Base-by-base conservation (phyloP, 257 asterid genomes). In the Parsonsia alboflavescens region DNA sequence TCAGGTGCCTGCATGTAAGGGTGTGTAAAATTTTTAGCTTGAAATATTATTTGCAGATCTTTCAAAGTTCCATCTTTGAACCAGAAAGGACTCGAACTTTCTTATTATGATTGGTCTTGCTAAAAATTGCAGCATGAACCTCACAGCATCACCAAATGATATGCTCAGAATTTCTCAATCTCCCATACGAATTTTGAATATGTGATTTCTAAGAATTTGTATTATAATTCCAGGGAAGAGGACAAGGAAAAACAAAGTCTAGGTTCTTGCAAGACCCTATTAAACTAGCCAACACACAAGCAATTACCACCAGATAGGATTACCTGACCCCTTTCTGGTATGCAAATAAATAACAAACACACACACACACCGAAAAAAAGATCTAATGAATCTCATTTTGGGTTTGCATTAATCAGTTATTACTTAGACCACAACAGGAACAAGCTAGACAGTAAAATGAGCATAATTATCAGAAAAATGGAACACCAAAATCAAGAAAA, bases 401-500 rank as follows among this genome's bases (percentile, higher is more conserved):
- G 22, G 33, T 54, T n/a, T 54, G 61, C 1, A 54, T 12, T 22
- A 54, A 54, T 2, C 61, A 54, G 21, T 54, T 54, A n/a, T 54
- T 21, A 21, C 61, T 10, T 54, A 54, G 28, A 54, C 26, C 26
- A 21, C 6, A 3, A 54, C 28, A 54, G 21, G 26, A 21, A 54
- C 61, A 54, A 54, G 61, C 28, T 21, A 54, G 28, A 54, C 9
- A 54, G 61, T 21, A 22, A 54, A 39, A 41, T 21, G 22, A 39
- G 21, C 33, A 54, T 36, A 10, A 24, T 12, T n/a, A 39, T 17
- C 28, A 24, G n/a, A 36, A 48, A 36, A 15, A 41, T 59, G 71
- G 69, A 77, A n/a, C 44, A 53, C 50, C 1, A n/a, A 64, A 73
- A 13, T 44, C 26, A 68, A 22, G 73, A 75, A 75, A 58, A 70